Evolutionary conservation across 1,284 basidiomycete species (phyloP), one percentile per base, ranked within the genome.

Genomic region (Ganoderma sinense): DNA sequence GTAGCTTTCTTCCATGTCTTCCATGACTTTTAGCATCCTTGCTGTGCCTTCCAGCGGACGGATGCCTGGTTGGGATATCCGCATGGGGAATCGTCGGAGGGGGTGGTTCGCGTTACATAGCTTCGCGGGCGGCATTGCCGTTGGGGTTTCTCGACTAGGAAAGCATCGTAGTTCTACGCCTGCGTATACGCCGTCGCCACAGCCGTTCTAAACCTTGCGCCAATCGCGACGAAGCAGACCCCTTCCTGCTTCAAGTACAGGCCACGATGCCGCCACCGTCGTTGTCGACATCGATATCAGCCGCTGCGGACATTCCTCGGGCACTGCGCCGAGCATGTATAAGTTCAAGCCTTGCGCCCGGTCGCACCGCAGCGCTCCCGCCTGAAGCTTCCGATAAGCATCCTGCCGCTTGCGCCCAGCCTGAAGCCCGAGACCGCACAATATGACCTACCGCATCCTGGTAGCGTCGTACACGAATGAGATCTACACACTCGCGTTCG

Each of bases 401-500:
- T 41, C 23, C 36, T 41, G 2, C 36, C 11, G 26, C 33, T 11
- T 41, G 40, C 59, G 23, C 36, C 13, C 39, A 56, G 51, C 59
- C 53, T 61, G 26, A 18, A n/a, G n/a, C 58, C 23, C 20, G 36
- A 36, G 36, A 39, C 48, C 41, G 23, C 31, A n/a, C 72, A 67
- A 56, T 29, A 82, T 81, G 79, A 72, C 74, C 61, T 79, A 82
- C 72, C 81, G 73, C 66, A 92, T 94, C 74, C 80, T 92, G 53
- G 90, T 88, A 33, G 88, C 86, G 53, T 91, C 91, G 20, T 92
- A 91, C 79, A 87, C 89, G 26, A 82, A 88, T 73, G 82, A 86
- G 45, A 83, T 94, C 70, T 84, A 84, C 59, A 89, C 90, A 0
- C 76, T 86, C 39, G 71, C 71, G 31, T 86, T 85, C 72, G 80